Evolutionary conservation across 1,139 yeast genomes (phyloP), one percentile per base, ranked within the genome.

Genomic region (Lodderomyces parapsilosis): DNA sequence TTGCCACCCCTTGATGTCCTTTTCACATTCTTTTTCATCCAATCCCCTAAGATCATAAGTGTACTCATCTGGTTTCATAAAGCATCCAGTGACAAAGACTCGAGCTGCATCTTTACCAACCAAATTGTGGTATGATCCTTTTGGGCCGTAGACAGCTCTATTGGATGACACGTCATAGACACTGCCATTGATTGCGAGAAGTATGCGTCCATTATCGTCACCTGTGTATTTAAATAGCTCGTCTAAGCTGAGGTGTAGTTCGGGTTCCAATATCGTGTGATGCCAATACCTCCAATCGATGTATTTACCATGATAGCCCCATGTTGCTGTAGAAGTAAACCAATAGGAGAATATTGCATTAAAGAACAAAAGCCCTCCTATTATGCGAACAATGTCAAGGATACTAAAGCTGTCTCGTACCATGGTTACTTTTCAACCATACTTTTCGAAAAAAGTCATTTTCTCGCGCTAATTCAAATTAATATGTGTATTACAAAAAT

Each of bases 61-160:
- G 53, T 75, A 68, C 51, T 80, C 81, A 41, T 76, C 80, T 14
- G 68, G 72, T 17, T 76, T 72, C 36, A 65, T 60, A 51, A 87
- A 78, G 55, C 96, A 87, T 4, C 94, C 94, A 1, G 93, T 87
- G 3, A 81, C 84, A 54, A 79, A 83, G 20, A 89, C 89, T 38
- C 96, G 65, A 0, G 93, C 84, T 36, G 81, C 77, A 58, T 88
- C 96, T 39, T 65, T 66, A 0, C 95, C 96, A 19, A 82, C 74
- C 55, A 88, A 78, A 42, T 72, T 65, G 4, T 68, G 59, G 58
- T 87, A 87, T 1, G 83, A 60, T 0, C 90, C 90, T 1, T 71
- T 66, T 0, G 86, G 85, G 0, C 89, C 89, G 58, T 88, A 87
- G 1, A 83, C 65, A 2, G 57, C 62, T 2, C 72, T 65, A n/a